Evolutionary conservation across 2,329 filamentous ascomycete species (phyloP).

Genomic region (Beauveria rudraprayagi): DNA sequence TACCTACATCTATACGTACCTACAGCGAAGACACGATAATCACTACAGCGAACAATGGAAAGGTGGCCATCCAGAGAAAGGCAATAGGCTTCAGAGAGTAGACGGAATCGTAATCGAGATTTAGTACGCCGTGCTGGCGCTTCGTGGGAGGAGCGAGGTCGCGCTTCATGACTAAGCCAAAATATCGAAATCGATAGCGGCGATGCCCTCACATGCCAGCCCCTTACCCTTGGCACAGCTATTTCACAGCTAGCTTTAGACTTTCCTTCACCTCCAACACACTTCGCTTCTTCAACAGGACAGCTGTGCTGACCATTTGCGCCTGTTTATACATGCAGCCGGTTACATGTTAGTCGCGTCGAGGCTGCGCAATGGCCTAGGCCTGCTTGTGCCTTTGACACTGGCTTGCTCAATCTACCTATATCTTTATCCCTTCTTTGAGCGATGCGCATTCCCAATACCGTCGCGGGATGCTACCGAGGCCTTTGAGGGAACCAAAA

Average conservation of each 20-base stretch:
- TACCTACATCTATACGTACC: not conserved
- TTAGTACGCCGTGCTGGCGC: not conserved
- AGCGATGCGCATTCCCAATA: constrained; percentile 70
- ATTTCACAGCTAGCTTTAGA: not conserved
- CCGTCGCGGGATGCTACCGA: constrained; percentile 29
- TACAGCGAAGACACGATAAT: not conserved
- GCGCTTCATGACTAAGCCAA: constrained; percentile 9
- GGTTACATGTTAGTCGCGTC: constrained; percentile 45
- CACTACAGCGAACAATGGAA: not conserved
- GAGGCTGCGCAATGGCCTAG: constrained; percentile 48
- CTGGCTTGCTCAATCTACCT: constrained; percentile 66
- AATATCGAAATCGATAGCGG: constrained; percentile 10
- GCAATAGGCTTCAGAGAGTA: not conserved
- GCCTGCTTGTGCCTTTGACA: constrained; percentile 52
- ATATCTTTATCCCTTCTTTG: constrained; percentile 79
- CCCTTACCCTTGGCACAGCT: not conserved
- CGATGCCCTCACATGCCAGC: constrained; percentile 12
- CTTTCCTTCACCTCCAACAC: not conserved
- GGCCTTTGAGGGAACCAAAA: constrained; percentile 29
- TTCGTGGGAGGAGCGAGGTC: not conserved
- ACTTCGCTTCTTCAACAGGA: not conserved
- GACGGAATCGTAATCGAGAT: not conserved
- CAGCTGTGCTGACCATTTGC: constrained; percentile 8
- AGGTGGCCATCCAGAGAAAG: not conserved
- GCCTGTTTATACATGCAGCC: constrained; percentile 23